These are phyloP conservation scores for Talaromyces albobiverticillius DNA, from an alignment of 2,329 filamentous ascomycete species.

Conservation along the genomic window DNA sequence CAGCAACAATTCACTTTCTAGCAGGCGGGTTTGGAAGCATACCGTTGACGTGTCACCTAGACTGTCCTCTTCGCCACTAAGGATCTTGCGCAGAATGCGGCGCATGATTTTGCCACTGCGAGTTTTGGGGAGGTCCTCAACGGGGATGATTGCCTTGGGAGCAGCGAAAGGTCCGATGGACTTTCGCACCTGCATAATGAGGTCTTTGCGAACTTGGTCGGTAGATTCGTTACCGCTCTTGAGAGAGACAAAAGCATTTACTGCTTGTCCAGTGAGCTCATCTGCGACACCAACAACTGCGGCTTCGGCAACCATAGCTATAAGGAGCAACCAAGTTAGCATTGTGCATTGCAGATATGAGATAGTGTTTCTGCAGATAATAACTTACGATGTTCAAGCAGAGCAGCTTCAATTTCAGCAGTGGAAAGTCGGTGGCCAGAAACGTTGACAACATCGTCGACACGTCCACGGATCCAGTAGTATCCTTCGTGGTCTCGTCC, in stretches of 20 bases:
- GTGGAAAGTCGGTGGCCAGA: slow-evolving; percentile 94
- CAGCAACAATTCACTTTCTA: slow-evolving; percentile 13
- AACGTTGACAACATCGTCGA: slow-evolving; percentile 98
- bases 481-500: slow-evolving; percentile 96
- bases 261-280: slow-evolving; percentile 93
- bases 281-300: slow-evolving; percentile 92
- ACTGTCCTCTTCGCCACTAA: slow-evolving; percentile 95
- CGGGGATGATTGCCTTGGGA: slow-evolving; percentile 86
- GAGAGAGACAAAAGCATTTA: slow-evolving; percentile 93
- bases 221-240: slow-evolving; percentile 76
- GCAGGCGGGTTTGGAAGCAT: slow-evolving; percentile 39
- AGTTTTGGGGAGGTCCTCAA: slow-evolving; percentile 95
- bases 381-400: slow-evolving; percentile 75
- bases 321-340: slow-evolving; percentile 18
- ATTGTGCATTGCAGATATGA: background rate
- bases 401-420: slow-evolving; percentile 94
- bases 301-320: slow-evolving; percentile 72
- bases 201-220: slow-evolving; percentile 86
- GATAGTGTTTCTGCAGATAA: background rate
- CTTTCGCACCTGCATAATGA: slow-evolving; percentile 91
- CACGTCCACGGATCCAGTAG: slow-evolving; percentile 99
- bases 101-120: slow-evolving; percentile 99
- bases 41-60: slow-evolving; percentile 90
- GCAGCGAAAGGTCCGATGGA: slow-evolving; percentile 97
- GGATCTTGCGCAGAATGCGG: slow-evolving; percentile 91